Base-by-base conservation (phyloP, 352 stramenopile genomes). In the Pythium apleroticum region DNA sequence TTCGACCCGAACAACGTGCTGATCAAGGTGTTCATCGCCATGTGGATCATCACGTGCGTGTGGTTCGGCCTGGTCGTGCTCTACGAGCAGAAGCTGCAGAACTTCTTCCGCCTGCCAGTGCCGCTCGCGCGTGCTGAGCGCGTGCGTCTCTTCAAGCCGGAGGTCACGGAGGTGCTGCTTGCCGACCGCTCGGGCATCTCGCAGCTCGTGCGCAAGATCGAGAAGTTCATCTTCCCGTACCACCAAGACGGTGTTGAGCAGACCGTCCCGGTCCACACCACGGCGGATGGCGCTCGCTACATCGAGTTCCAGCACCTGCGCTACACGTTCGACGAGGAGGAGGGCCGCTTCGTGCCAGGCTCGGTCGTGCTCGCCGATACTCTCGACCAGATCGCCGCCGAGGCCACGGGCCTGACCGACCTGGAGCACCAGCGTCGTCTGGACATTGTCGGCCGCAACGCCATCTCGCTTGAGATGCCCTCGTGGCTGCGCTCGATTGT, bases 291-390 rank as follows among this genome's bases (percentile, higher is more conserved):
- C 53, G 45, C 33, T 28, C 69, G 69, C 24, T 70, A 45, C 49
- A 57, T 76, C 11, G 69, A 76, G 50, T 75, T 75, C 60, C 65
- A 75, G 60, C 64, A 75, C 60, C 22, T 75, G 49, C 69, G 69
- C 24, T 75, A 75, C 55, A 72, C 60, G 35, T 75, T 61, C 39
- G 60, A 75, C 39, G 64, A 69, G 9, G 30, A 57, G 54, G 59
- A 61, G 17, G 53, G 62, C 41, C 52, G 56, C 31, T 75, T 75
- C 45, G 56, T 75, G 19, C 69, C 69, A 28, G 69, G 65, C 46
- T 66, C 57, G 30, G 63, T 75, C 24, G 64, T 66, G 43, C 53
- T 75, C 1, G 27, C 49, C 6, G 45, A 69, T 20, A 68, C 69
- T 14, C 35, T 71, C 7, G 57, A 66, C 55, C 39, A 60, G 22